These are phyloP conservation scores for Neopestalotiopsis sp. DNA, from an alignment of 2,329 filamentous ascomycete genomes.

Conservation along the genomic window DNA sequence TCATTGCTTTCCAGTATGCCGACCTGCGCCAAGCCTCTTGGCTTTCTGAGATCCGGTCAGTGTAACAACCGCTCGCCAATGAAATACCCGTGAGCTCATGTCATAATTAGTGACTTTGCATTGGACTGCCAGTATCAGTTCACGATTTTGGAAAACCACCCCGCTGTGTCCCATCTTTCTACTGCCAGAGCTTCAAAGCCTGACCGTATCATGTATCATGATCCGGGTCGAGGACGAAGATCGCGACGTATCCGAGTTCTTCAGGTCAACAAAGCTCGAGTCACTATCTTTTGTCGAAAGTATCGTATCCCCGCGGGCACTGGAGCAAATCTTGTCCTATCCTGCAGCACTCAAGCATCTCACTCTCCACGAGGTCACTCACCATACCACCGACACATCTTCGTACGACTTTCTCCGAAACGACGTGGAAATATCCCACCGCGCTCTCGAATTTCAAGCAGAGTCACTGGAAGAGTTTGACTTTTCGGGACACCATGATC, in stretches of 20 bases:
- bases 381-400: not conserved
- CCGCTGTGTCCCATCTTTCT: conserved; percentile 7
- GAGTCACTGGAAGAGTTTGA: not conserved
- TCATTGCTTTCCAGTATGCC: conserved; percentile 4
- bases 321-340: conserved; percentile 12
- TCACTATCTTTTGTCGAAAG: conserved; percentile 7
- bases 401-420: conserved; percentile 7
- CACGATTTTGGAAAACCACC: conserved; percentile 10
- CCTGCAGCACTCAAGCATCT: not conserved
- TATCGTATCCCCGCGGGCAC: not conserved
- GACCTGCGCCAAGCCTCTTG: not conserved
- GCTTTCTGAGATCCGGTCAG: conserved; percentile 7
- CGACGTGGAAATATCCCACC: not conserved
- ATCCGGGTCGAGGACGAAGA: conserved; percentile 2
- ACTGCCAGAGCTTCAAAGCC: not conserved
- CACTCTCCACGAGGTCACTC: conserved; percentile 3
- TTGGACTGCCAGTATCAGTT: conserved; percentile 6
- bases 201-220: conserved; percentile 10
- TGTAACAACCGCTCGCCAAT: not conserved
- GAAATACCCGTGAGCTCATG: not conserved
- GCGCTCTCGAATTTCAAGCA: conserved; percentile 3
- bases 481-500: not conserved
- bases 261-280: not conserved
- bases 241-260: not conserved
- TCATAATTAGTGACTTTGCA: conserved; percentile 1